Conservation (phyloP, 345 rosid species). For the Eucalyptus tenuipes region DNA sequence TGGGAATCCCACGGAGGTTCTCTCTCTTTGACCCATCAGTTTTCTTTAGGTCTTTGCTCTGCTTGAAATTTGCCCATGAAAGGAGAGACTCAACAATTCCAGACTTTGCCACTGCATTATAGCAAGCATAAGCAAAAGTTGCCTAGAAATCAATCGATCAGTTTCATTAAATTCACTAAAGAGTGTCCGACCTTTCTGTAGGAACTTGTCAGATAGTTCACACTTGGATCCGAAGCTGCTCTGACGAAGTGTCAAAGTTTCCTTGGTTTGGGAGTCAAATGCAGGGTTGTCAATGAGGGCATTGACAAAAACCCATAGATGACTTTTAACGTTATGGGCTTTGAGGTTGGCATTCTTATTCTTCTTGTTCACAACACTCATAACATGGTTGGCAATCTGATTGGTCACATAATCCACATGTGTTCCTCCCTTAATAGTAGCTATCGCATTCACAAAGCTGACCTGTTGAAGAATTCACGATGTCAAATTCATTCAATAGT, state of each 20-base stretch:
- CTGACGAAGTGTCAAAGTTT: slow-evolving; percentile 90
- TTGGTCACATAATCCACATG: slow-evolving; percentile 91
- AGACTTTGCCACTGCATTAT: slow-evolving; percentile 63
- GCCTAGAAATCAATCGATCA: neutral
- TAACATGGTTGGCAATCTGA: slow-evolving; percentile 76
- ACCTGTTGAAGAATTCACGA: slow-evolving; percentile 28
- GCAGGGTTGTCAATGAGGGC: slow-evolving; percentile 98
- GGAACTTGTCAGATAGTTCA: slow-evolving; percentile 66
- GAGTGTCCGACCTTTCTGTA: slow-evolving; percentile 56
- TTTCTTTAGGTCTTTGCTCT: slow-evolving; percentile 81
- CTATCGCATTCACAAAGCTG: slow-evolving; percentile 83
- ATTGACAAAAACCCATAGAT: slow-evolving; percentile 95
- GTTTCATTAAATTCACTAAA: neutral
- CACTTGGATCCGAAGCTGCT: slow-evolving; percentile 95
- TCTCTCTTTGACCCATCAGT: slow-evolving; percentile 74
- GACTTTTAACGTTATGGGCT: slow-evolving; percentile 75
- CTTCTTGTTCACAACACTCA: slow-evolving; percentile 70
- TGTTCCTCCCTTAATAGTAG: slow-evolving; percentile 96
- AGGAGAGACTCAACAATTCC: slow-evolving; percentile 71
- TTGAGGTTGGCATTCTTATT: slow-evolving; percentile 72
- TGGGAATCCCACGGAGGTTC: slow-evolving; percentile 45
- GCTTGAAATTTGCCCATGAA: slow-evolving; percentile 87
- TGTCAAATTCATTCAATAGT: neutral
- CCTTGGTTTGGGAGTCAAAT: slow-evolving; percentile 98
- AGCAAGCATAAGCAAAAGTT: neutral